A percentile compares a stretch with the other conserved stretches of the same genome.
These are phyloP conservation scores for Teratosphaeria destructans DNA, from an alignment of 2,329 filamentous ascomycete genomes.

Conservation along the genomic window DNA sequence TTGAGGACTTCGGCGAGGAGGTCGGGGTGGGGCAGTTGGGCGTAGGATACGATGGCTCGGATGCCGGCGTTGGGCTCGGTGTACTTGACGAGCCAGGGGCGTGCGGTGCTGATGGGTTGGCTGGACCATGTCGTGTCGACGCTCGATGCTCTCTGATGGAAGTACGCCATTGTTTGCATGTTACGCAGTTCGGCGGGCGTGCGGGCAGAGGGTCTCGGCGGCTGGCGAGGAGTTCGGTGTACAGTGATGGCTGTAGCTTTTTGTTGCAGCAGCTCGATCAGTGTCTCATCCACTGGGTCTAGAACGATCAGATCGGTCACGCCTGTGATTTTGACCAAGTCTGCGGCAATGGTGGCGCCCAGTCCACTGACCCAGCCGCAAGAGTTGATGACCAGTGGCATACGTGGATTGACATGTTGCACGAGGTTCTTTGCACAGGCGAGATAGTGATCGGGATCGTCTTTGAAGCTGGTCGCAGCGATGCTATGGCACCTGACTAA, in stretches of 20 bases:
- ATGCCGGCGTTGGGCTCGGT: slow-evolving; percentile 42
- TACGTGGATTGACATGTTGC: slow-evolving; percentile 38
- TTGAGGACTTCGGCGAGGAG: slow-evolving; percentile 57
- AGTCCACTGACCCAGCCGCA: slow-evolving; percentile 65
- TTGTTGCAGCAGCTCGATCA: slow-evolving; percentile 17
- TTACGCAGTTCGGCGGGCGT: slow-evolving; percentile 56
- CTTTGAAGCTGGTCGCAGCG: slow-evolving; percentile 53
- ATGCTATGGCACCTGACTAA: slow-evolving; percentile 55
- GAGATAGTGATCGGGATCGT: slow-evolving; percentile 57
- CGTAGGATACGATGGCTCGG: slow-evolving; percentile 57
- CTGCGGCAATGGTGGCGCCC: slow-evolving; percentile 53
- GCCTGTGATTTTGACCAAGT: slow-evolving; percentile 44
- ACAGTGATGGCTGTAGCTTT: slow-evolving; percentile 24
- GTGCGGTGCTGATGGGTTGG: slow-evolving; percentile 44
- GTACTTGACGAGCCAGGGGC: slow-evolving; percentile 56
- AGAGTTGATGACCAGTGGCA: slow-evolving; percentile 61
- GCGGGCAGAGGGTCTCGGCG: slow-evolving; percentile 44
- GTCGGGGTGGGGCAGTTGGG: slow-evolving; percentile 49
- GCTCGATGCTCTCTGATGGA: slow-evolving; percentile 40
- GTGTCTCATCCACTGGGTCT: slow-evolving; percentile 50
- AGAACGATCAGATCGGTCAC: slow-evolving; percentile 59
- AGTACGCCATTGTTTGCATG: slow-evolving; percentile 75
- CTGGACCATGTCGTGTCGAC: slow-evolving; percentile 36
- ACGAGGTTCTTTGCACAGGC: slow-evolving; percentile 55
- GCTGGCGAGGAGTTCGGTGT: slow-evolving; percentile 49